These are phyloP conservation scores for Cryptococcus floricola DNA, from an alignment of 1,284 basidiomycete species.

Conservation along the genomic window DNA sequence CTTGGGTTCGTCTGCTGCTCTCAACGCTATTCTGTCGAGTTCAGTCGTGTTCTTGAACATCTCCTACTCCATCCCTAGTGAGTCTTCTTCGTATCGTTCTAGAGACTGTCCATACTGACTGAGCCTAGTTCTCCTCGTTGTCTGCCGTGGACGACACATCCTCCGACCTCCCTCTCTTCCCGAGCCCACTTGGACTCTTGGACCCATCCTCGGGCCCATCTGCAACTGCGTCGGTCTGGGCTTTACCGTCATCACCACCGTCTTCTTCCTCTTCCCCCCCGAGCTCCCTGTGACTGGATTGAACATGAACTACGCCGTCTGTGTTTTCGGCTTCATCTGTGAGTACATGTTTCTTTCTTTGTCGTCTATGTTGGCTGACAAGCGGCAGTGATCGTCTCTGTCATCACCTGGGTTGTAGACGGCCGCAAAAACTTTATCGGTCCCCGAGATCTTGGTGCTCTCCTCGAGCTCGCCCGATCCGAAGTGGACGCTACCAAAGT, in stretches of 20 bases:
- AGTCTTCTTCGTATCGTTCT: conserved; percentile 1
- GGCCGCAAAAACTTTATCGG: conserved; percentile 47
- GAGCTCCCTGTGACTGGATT: conserved; percentile 44
- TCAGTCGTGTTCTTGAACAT: conserved; percentile 52
- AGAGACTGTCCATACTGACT: background rate
- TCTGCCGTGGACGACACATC: conserved; percentile 47
- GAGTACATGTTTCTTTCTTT: background rate
- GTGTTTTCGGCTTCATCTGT: conserved; percentile 38
- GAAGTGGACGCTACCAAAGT: conserved; percentile 14
- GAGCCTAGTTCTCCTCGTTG: conserved; percentile 39
- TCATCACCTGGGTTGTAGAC: conserved; percentile 43
- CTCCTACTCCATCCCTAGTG: conserved; percentile 48
- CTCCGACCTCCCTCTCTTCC: conserved; percentile 39
- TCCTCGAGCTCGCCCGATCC: conserved; percentile 28
- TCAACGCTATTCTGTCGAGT: conserved; percentile 52
- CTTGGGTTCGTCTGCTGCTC: conserved; percentile 56
- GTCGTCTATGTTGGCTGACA: background rate
- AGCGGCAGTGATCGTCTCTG: conserved; percentile 31
- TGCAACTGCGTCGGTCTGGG: conserved; percentile 47
- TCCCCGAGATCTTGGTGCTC: conserved; percentile 44
- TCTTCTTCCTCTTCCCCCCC: conserved; percentile 55
- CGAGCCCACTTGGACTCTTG: conserved; percentile 36
- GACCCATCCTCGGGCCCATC: conserved; percentile 35
- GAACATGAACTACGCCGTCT: conserved; percentile 52
- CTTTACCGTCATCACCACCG: conserved; percentile 49